Conservation (phyloP, 2,329 filamentous ascomycete species). For the Fusarium humuli region DNA sequence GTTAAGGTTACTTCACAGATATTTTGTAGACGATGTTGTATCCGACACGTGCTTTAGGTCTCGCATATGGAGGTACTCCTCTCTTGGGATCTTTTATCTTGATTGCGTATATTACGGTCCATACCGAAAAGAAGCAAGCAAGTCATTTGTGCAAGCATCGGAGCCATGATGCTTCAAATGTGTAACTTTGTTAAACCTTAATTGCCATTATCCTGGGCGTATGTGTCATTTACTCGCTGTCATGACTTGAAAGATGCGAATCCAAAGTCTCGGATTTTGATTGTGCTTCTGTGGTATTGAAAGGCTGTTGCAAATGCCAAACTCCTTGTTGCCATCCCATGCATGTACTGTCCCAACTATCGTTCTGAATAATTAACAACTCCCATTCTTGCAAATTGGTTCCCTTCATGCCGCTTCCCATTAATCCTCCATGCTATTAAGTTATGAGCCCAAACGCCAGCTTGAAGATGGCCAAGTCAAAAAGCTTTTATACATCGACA, state of each 20-base stretch:
- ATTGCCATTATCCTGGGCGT: background rate
- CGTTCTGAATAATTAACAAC: accelerated
- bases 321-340: background rate
- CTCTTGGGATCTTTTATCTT: background rate
- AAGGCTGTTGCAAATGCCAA: background rate
- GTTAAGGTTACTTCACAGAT: background rate
- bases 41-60: background rate
- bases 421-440: too few species aligned
- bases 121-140: background rate
- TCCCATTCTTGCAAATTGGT: background rate
- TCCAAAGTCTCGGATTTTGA: background rate
- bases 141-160: background rate
- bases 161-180: background rate
- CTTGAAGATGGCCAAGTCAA: background rate
- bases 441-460: too few species aligned
- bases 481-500: constrained; percentile 6
- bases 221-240: background rate
- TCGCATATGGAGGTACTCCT: background rate
- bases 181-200: background rate
- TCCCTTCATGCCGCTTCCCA: too few species aligned
- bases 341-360: background rate
- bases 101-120: background rate
- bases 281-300: background rate
- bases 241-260: background rate
- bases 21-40: background rate